phyloP scores from a whole-genome alignment of 495 filamentous ascomycete species.

The Achaetomiella virescens region DNA sequence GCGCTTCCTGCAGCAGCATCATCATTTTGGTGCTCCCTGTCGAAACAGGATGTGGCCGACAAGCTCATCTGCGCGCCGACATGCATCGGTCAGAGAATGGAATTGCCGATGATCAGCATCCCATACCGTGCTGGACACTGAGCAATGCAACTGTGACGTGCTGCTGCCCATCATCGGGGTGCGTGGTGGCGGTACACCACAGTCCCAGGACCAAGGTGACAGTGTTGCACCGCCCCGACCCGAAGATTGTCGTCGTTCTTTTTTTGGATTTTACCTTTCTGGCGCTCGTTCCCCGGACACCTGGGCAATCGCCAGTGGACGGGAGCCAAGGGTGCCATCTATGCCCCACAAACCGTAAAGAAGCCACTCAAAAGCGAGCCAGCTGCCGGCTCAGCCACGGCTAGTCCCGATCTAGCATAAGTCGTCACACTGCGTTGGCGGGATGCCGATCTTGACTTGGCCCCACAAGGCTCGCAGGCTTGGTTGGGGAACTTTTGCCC shows the following conservation, averaged over 20 bases:
- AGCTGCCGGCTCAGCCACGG: slow-evolving; percentile 23
- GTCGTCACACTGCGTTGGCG: slow-evolving; percentile 15
- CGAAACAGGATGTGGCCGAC: too few relatives aligned
- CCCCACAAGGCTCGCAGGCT: not conserved
- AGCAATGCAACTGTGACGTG: slow-evolving; percentile 12
- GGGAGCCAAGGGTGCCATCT: not conserved
- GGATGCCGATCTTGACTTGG: slow-evolving; percentile 10
- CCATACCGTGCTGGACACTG: not conserved
- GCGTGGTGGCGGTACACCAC: slow-evolving; percentile 1
- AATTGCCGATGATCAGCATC: too few relatives aligned
- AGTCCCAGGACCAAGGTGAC: slow-evolving; percentile 5
- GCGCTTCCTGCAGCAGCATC: not conserved
- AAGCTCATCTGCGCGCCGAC: too few relatives aligned
- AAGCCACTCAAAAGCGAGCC: slow-evolving; percentile 19
- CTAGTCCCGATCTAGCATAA: slow-evolving; percentile 20
- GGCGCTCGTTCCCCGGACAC: slow-evolving; percentile 18
- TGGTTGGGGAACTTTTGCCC: slow-evolving; percentile 12
- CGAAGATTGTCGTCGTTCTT: slow-evolving; percentile 19
- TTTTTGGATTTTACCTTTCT: slow-evolving; percentile 34
- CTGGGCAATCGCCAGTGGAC: not conserved
- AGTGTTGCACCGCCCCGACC: slow-evolving; percentile 26
- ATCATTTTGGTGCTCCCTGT: not conserved
- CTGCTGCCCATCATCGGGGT: not conserved
- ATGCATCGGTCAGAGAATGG: too few relatives aligned
- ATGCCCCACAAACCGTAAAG: slow-evolving; percentile 19